Percentiles rank a stretch among this genome's conserved stretches.
These are phyloP conservation scores for Zasmidium cellare DNA, from an alignment of 2,329 filamentous ascomycete genomes.

Conservation along the genomic window DNA sequence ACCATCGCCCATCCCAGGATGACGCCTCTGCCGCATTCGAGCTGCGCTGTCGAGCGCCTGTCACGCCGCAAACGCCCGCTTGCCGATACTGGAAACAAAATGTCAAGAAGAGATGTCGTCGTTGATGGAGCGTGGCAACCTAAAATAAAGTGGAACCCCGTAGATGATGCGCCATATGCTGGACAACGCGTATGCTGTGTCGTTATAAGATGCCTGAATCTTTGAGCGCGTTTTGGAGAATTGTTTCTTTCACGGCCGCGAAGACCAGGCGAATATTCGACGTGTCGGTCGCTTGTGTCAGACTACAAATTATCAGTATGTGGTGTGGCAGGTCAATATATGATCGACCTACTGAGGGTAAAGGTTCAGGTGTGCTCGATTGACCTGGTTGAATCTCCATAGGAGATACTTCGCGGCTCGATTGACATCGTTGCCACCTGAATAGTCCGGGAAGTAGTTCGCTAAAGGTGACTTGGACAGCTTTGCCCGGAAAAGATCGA, in stretches of 20 bases:
- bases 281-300: constrained; percentile 98
- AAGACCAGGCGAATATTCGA: constrained; percentile 98
- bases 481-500: constrained; percentile 97
- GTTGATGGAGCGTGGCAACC: constrained; percentile 10
- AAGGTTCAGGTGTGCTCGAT: constrained; percentile 89
- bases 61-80: constrained; percentile 22
- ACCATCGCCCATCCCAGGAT: constrained; percentile 5
- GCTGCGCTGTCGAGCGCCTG: constrained; percentile 18
- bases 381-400: constrained; percentile 99
- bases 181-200: background rate
- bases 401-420: constrained; percentile 96
- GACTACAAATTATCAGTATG: constrained; percentile 52
- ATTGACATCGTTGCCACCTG: constrained; percentile 95
- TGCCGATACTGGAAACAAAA: constrained; percentile 11
- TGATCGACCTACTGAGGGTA: constrained; percentile 82
- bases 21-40: constrained; percentile 22
- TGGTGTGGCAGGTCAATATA: constrained; percentile 9
- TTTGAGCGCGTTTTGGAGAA: constrained; percentile 95
- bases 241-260: constrained; percentile 97
- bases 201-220: constrained; percentile 84
- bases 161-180: constrained; percentile 18
- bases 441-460: constrained; percentile 98
- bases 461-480: constrained; percentile 82
- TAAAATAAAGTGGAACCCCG: constrained; percentile 6
- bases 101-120: constrained; percentile 11